Evolutionary conservation across 192 early-diverging fungal species (phyloP).

Genomic region (Coemansia sp.): DNA sequence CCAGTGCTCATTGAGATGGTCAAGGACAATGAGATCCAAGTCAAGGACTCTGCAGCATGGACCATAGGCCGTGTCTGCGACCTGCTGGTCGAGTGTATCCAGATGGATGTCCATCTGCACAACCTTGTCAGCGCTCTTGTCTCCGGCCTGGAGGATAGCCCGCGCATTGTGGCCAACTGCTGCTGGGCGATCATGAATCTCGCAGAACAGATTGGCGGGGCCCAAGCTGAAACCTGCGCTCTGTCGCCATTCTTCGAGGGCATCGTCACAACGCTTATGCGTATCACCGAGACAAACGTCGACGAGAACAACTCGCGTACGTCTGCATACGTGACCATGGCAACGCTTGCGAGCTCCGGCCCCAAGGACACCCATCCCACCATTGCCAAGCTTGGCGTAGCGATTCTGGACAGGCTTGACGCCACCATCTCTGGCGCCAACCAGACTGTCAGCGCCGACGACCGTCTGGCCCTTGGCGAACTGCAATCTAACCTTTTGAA

Average conservation of each 20-base stretch:
- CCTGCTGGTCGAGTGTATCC: constrained; percentile 71
- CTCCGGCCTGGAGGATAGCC: constrained; percentile 79
- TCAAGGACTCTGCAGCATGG: constrained; percentile 99
- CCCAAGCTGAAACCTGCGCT: constrained; percentile 63
- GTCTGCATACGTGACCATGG: constrained; percentile 93
- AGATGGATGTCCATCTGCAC: constrained; percentile 71
- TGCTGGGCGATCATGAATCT: constrained; percentile 96
- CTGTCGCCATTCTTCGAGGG: constrained; percentile 88
- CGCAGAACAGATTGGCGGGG: constrained; percentile 77
- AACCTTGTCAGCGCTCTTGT: constrained; percentile 77
- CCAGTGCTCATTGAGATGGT: constrained; percentile 88
- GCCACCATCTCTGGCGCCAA: constrained; percentile 70
- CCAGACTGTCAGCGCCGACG: constrained; percentile 83
- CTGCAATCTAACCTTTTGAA: constrained; percentile 92
- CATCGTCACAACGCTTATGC: constrained; percentile 74
- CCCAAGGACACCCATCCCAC: constrained; percentile 77
- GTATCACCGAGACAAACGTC: constrained; percentile 70
- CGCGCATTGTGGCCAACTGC: constrained; percentile 93
- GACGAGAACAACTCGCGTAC: constrained; percentile 88
- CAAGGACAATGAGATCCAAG: constrained; percentile 82
- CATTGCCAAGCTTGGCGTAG: constrained; percentile 75
- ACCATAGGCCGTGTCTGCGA: constrained; percentile 96
- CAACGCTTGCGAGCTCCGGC: constrained; percentile 72
- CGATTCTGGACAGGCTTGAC: constrained; percentile 81
- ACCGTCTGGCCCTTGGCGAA: constrained; percentile 79